Conservation (phyloP, 805 yeast species). For the Wickerhamiella bombiphila region DNA sequence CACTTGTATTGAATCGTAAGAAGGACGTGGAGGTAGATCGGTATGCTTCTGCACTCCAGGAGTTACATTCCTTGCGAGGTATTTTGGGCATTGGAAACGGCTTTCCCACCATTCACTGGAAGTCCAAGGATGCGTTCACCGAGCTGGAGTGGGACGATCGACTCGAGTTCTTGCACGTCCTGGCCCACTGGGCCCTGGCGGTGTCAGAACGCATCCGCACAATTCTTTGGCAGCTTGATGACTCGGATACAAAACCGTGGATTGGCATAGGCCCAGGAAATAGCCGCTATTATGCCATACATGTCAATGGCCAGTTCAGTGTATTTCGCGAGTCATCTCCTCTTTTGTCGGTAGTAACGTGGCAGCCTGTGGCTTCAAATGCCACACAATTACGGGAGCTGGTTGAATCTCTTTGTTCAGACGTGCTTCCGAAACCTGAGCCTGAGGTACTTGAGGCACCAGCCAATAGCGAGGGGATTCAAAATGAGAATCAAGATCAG, state of each 20-base stretch:
- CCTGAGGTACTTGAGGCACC: slow-evolving; percentile 4
- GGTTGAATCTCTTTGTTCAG: background rate
- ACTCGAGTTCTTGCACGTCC: slow-evolving; percentile 22
- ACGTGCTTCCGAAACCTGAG: background rate
- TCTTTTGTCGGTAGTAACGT: slow-evolving; percentile 19
- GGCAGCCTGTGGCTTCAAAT: slow-evolving; percentile 24
- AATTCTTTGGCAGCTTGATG: slow-evolving; percentile 11
- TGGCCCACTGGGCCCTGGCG: slow-evolving; percentile 23
- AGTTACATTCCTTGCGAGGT: slow-evolving; percentile 21
- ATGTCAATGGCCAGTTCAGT: slow-evolving; percentile 23
- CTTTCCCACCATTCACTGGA: slow-evolving; percentile 20
- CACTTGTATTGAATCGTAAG: slow-evolving; percentile 27
- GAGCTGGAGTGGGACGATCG: slow-evolving; percentile 23
- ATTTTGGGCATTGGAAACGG: slow-evolving; percentile 19
- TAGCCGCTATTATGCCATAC: slow-evolving; percentile 16
- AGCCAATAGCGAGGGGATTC: background rate
- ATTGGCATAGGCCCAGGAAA: slow-evolving; percentile 16
- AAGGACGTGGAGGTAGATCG: slow-evolving; percentile 27
- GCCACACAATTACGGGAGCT: slow-evolving; percentile 18
- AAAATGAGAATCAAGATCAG: background rate
- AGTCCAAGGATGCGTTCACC: slow-evolving; percentile 18
- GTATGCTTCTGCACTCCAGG: slow-evolving; percentile 27
- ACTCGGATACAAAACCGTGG: slow-evolving; percentile 15
- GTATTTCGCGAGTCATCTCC: slow-evolving; percentile 24
- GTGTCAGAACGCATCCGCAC: slow-evolving; percentile 20